Conservation (phyloP, 2,329 filamentous ascomycete genomes). For the Tolypocladium ovalisporum region DNA sequence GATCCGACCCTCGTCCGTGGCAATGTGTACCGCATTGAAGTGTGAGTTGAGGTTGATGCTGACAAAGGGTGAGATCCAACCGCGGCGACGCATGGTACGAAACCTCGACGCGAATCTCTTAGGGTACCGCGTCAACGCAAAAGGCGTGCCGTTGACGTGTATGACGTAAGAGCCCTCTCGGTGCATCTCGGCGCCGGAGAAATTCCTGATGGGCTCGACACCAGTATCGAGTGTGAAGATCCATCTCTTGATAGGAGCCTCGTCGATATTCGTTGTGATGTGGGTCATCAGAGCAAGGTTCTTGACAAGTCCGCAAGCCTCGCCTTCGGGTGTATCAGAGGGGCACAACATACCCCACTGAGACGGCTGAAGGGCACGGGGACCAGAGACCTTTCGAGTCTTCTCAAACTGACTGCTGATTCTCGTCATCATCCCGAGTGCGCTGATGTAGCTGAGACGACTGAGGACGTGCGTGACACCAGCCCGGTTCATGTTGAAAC, state of each 20-base stretch:
- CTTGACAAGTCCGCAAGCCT: constrained; percentile 95
- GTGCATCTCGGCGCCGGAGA: constrained; percentile 75
- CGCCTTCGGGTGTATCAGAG: constrained; percentile 95
- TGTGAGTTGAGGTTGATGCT: constrained; percentile 95
- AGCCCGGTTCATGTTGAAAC: constrained; percentile 97
- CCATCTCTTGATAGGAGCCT: constrained; percentile 77
- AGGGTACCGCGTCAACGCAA: constrained; percentile 75
- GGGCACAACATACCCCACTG: constrained; percentile 98
- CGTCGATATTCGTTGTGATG: constrained; percentile 93
- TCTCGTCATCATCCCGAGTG: constrained; percentile 98
- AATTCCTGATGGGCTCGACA: constrained; percentile 62
- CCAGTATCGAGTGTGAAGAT: constrained; percentile 81
- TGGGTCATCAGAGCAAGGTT: constrained; percentile 98
- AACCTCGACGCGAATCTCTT: constrained; percentile 81
- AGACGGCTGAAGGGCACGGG: constrained; percentile 89
- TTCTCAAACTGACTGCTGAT: constrained; percentile 99
- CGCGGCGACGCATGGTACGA: constrained; percentile 75
- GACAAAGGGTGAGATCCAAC: constrained; percentile 90
- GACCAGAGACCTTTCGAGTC: constrained; percentile 90
- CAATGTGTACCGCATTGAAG: constrained; percentile 84
- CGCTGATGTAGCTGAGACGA: constrained; percentile 89
- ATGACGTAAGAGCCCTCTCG: constrained; percentile 76
- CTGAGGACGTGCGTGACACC: constrained; percentile 95
- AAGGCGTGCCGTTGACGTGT: constrained; percentile 90
- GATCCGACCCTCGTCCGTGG: constrained; percentile 92